Evolutionary conservation across 2,329 filamentous ascomycete species (phyloP).

Genomic region (Hypomyces rosellus): DNA sequence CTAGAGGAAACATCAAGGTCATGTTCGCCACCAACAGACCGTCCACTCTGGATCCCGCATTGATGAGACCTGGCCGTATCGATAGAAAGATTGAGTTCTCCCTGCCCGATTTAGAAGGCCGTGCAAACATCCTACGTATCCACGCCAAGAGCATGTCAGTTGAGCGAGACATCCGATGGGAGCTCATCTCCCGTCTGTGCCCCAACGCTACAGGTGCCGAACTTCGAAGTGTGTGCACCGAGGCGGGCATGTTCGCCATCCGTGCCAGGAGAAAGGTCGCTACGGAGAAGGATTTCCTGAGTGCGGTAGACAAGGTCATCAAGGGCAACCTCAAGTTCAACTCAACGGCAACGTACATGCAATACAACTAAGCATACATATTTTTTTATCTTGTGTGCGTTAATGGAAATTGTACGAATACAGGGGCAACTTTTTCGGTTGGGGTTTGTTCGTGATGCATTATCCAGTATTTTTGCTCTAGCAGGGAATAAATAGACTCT

Average conservation of each 20-base stretch:
- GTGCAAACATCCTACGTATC: constrained; percentile 95
- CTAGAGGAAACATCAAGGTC: constrained; percentile 96
- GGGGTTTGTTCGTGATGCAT: constrained; percentile 17
- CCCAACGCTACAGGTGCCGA: constrained; percentile 97
- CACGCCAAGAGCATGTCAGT: constrained; percentile 99
- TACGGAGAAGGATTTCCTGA: constrained; percentile 97
- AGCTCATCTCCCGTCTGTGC: constrained; percentile 93
- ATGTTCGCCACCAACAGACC: constrained; percentile 99
- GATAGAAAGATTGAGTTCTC: constrained; percentile 99
- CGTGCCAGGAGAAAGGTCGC: constrained; percentile 92
- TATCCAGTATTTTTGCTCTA: constrained; percentile 14
- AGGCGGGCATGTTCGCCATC: constrained; percentile 98
- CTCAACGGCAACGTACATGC: constrained; percentile 95
- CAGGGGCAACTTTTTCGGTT: constrained; percentile 13
- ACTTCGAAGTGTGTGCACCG: constrained; percentile 90
- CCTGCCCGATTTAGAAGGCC: constrained; percentile 90
- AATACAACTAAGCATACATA: constrained; percentile 76
- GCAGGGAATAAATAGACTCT: constrained; percentile 7
- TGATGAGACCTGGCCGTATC: constrained; percentile 96
- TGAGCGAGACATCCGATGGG: constrained; percentile 97
- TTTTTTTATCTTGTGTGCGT: constrained; percentile 16
- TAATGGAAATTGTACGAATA: constrained; percentile 32
- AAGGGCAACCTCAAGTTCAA: constrained; percentile 99
- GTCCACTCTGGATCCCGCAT: constrained; percentile 88
- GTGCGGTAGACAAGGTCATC: constrained; percentile 98